phyloP scores from a whole-genome alignment of 2,329 filamentous ascomycete genomes.

The Escovopsis sp. region DNA sequence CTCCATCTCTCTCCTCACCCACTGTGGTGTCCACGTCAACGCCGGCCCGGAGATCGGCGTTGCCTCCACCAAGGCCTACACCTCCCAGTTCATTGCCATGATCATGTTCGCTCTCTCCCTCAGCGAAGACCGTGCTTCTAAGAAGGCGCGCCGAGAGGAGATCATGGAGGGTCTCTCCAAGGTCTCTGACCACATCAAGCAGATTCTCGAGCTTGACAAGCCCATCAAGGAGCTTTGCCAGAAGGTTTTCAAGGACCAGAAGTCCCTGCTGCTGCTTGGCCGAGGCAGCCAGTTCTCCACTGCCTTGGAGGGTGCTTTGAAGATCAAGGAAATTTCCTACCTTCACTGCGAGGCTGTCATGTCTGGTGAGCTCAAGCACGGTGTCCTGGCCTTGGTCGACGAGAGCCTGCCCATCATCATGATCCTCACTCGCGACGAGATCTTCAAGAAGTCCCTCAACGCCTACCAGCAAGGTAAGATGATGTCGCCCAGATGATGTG shows the following conservation, averaged over 20 bases:
- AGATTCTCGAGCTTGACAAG: conserved; percentile 81
- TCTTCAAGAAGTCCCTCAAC: conserved; percentile 98
- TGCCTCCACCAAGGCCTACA: conserved; percentile 98
- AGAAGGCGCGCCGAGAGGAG: conserved; percentile 79
- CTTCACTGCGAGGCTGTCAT: conserved; percentile 99
- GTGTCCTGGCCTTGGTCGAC: conserved; percentile 90
- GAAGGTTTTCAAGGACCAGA: conserved; percentile 91
- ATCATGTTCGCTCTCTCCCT: conserved; percentile 98
- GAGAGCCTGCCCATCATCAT: conserved; percentile 99
- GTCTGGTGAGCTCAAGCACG: conserved; percentile 98
- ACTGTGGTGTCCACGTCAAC: conserved; percentile 99
- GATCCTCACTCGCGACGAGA: conserved; percentile 90
- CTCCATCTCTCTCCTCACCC: conserved; percentile 94
- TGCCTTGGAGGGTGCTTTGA: conserved; percentile 89
- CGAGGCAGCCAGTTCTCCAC: conserved; percentile 95
- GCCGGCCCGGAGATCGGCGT: conserved; percentile 98
- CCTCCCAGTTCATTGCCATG: conserved; percentile 98
- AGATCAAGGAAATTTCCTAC: conserved; percentile 99
- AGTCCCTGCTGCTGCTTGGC: conserved; percentile 83
- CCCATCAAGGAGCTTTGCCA: conserved; percentile 89
- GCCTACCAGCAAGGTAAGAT: conserved; percentile 98
- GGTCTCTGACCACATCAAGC: conserved; percentile 81
- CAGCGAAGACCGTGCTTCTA: conserved; percentile 91
- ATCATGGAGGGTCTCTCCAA: conserved; percentile 88
- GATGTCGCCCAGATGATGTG: too few species aligned